Evolutionary conservation across 148 eudicot genomes (phyloP), one percentile per base, ranked within the genome.

Genomic region (Chenopodium album): DNA sequence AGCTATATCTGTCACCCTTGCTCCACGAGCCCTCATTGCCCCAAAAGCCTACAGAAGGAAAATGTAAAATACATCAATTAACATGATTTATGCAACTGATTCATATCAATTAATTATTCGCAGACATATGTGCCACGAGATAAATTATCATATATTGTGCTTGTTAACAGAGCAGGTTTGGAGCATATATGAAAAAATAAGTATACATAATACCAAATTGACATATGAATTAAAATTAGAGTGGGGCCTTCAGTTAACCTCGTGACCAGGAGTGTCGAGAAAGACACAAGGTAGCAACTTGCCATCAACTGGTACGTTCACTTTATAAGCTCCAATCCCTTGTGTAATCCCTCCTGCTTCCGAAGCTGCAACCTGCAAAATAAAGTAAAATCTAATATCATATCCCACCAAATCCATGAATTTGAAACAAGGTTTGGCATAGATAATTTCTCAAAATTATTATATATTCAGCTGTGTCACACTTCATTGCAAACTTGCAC

Each of bases 281-380:
- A 94, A 96, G 86, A 96, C 95, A 85, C 98, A 96, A 64, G 90
- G 88, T 62, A 85, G 92, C 78, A 78, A 75, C 82, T 87, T 90
- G 52, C 93, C 97, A 79, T 96, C 98, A 82, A 90, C 84, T 71
- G 95, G 97, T 59, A 94, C 94, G 69, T 87, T 88, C 79, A 96
- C 97, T 88, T 87, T 91, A 89, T 94, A 94, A 71, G 99, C 99
- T 79, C 99, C 99, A 84, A 94, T 94, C 80, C 99, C 99, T 88
- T 96, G 99, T 76, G 99, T 96, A 77, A 96, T 96, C 75, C 99
- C 99, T 83, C 99, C 99, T 46, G 99, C 94, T 91, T 96, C 99
- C 75, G 92, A 92, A 76, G 99, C 97, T 83, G 94, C 98, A 54
- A 96, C 99, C 98, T 96, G 85, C 69, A 86, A 80, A 76, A 77